Percentiles rank a stretch among this genome's conserved stretches.
Conservation (phyloP, 495 filamentous ascomycete genomes). For the Rhypophila decipiens region DNA sequence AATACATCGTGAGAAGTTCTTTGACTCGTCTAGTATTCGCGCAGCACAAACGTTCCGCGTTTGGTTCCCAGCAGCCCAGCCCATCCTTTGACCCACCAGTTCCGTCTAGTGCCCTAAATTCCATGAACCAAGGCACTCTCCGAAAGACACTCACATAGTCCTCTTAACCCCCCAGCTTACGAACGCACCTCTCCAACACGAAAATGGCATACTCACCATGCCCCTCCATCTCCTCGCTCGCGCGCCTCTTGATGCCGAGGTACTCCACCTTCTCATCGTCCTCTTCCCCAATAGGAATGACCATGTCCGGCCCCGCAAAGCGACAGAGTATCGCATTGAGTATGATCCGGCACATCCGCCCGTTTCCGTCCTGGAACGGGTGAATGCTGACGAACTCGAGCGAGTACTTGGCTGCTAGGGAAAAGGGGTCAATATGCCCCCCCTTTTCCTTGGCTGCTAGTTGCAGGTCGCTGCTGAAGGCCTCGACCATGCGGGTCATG, state of each 20-base stretch:
- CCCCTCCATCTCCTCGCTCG: constrained; percentile 3
- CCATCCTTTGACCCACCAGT: no score
- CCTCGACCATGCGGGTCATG: constrained; percentile 21
- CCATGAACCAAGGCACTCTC: no score
- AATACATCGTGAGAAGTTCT: no score
- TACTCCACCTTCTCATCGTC: constrained; percentile 16
- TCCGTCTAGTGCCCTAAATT: no score
- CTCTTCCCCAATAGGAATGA: constrained; percentile 24
- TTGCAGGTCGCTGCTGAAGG: constrained; percentile 8
- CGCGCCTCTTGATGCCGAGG: constrained; percentile 5
- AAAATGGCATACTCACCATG: constrained; percentile 8
- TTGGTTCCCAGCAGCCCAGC: no score
- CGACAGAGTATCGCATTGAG: constrained; percentile 27
- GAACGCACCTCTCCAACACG: background rate
- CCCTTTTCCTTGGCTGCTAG: background rate
- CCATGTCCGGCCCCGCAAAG: constrained; percentile 18
- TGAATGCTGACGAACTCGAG: constrained; percentile 30
- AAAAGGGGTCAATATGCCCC: constrained; percentile 24
- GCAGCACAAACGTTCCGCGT: no score
- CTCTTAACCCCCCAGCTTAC: no score
- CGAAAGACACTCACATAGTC: no score
- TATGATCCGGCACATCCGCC: constrained; percentile 30
- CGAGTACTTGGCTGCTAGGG: constrained; percentile 24
- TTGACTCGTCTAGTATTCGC: no score
- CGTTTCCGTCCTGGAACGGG: constrained; percentile 36